Conservation (phyloP, 768 basidiomycete genomes). For the Amanita polypyramis region DNA sequence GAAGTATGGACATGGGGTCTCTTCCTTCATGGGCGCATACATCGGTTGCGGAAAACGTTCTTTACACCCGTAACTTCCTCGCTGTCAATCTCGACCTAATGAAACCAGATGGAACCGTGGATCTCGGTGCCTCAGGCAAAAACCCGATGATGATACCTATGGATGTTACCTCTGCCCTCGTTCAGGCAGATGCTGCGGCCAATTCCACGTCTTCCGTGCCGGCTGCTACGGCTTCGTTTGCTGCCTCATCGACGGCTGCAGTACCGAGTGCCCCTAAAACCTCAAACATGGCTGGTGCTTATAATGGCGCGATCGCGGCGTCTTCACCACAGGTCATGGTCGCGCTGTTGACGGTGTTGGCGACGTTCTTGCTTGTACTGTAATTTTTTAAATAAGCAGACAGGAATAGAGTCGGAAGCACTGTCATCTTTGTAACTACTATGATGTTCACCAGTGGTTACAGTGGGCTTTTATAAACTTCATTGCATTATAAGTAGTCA, state of each 20-base stretch:
- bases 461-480: too few species aligned
- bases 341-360: slow-evolving; percentile 33
- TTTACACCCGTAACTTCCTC: slow-evolving; percentile 37
- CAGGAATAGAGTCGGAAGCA: background rate
- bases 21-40: slow-evolving; percentile 47
- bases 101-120: slow-evolving; percentile 36
- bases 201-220: slow-evolving; percentile 13
- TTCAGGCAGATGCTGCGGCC: slow-evolving; percentile 20
- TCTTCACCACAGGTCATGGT: slow-evolving; percentile 37
- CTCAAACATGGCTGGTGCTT: slow-evolving; percentile 2
- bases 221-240: slow-evolving; percentile 15
- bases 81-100: slow-evolving; percentile 40
- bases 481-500: background rate
- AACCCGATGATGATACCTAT: slow-evolving; percentile 50
- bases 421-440: background rate
- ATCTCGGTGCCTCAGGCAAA: slow-evolving; percentile 28
- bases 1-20: slow-evolving; percentile 43
- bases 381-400: background rate
- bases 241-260: slow-evolving; percentile 17
- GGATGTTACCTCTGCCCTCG: slow-evolving; percentile 40
- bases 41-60: slow-evolving; percentile 45
- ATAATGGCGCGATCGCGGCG: slow-evolving; percentile 35
- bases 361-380: slow-evolving; percentile 24
- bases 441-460: background rate
- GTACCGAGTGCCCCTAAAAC: slow-evolving; percentile 8